phyloP scores from a whole-genome alignment of 2,329 filamentous ascomycete genomes.

The Chrysoporthe cubensis region DNA sequence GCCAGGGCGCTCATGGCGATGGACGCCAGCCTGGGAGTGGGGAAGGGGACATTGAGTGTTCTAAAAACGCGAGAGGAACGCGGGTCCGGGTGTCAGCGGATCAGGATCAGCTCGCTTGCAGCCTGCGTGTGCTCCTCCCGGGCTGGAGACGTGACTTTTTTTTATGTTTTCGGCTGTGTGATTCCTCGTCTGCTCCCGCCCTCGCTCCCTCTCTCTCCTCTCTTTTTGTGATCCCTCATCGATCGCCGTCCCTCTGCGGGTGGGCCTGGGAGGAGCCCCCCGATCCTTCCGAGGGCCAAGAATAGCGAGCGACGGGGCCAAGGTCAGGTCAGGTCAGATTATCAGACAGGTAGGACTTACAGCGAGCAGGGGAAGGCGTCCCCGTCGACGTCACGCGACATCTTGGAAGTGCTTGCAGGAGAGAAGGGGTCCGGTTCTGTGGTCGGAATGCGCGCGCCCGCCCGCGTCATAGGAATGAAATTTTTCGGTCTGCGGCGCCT shows the following conservation, averaged over 20 bases:
- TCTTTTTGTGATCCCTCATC: neutral
- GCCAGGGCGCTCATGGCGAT: constrained; percentile 75
- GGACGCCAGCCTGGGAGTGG: constrained; percentile 75
- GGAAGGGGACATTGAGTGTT: constrained; percentile 78
- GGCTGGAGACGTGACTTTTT: no score
- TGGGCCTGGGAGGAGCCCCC: neutral
- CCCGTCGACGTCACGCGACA: constrained; percentile 27
- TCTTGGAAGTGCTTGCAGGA: constrained; percentile 10
- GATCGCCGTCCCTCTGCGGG: neutral
- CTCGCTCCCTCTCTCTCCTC: neutral
- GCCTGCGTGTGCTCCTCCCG: neutral
- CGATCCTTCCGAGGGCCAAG: constrained; percentile 10
- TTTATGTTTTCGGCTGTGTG: no score
- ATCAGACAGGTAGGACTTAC: constrained; percentile 47
- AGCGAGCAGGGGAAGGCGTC: constrained; percentile 66
- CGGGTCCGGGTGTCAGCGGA: constrained; percentile 10
- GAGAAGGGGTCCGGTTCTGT: neutral
- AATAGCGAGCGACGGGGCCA: constrained; percentile 25
- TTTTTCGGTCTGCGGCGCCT: neutral
- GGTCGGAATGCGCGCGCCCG: neutral
- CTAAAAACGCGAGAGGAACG: constrained; percentile 47
- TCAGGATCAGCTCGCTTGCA: neutral
- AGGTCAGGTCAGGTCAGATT: no score
- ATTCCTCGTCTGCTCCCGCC: neutral
- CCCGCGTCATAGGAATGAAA: constrained; percentile 12